Evolutionary conservation across 2,329 filamentous ascomycete genomes (phyloP).

Genomic region (Periglandula ipomoeae): DNA sequence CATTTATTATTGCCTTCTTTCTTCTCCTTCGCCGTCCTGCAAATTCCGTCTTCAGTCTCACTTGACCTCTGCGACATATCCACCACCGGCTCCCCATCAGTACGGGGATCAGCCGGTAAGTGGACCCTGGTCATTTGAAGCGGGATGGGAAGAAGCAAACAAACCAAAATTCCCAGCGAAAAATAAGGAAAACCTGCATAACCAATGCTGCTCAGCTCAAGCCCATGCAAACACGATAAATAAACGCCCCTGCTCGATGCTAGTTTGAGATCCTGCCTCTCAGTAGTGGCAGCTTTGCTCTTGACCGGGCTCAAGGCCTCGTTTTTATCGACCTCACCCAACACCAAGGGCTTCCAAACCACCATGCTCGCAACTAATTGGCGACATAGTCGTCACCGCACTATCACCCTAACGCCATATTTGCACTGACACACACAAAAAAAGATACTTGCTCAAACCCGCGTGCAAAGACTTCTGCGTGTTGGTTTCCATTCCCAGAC

Average conservation of each 20-base stretch:
- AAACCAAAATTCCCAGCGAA: background rate
- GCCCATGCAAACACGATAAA: background rate
- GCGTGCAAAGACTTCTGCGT: no score
- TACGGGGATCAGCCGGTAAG: background rate
- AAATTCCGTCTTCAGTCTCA: background rate
- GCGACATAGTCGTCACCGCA: no score
- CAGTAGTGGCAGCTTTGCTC: background rate
- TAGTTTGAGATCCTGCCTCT: background rate
- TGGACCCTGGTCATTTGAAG: background rate
- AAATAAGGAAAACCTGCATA: background rate
- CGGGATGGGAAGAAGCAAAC: constrained; percentile 1
- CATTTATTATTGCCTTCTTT: background rate
- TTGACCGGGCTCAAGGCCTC: background rate
- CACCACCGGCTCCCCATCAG: background rate
- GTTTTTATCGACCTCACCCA: no score
- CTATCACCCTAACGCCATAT: no score
- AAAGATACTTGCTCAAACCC: no score
- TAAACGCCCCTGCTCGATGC: background rate
- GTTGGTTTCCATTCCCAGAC: no score
- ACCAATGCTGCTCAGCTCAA: background rate
- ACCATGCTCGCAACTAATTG: background rate
- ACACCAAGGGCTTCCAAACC: no score
- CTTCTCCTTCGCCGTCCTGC: background rate
- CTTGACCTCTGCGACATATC: background rate
- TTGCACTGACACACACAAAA: no score